Evolutionary conservation across 176 grass and related monocot genomes (phyloP).

Genomic region (sorghum (Sorghum bicolor)): Sorghum_bicolor_NCBIv3 NC_012877.2:58209501-58210000

Average conservation of each 20-base stretch:
- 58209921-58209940: too few species aligned
- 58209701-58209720: too few species aligned
- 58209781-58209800: too few species aligned
- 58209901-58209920: constrained; percentile 19
- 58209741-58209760: too few species aligned
- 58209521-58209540: neutral
- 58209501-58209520: neutral
- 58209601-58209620: neutral
- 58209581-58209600: constrained; percentile 16
- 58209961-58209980: constrained; percentile 22
- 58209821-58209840: too few species aligned
- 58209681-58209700: too few species aligned
- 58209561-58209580: neutral
- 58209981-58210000: neutral
- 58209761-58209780: too few species aligned
- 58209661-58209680: too few species aligned
- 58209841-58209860: too few species aligned
- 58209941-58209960: neutral
- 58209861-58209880: neutral
- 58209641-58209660: too few species aligned
- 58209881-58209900: constrained; percentile 6
- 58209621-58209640: neutral
- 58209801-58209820: too few species aligned
- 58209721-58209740: too few species aligned
- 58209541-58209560: neutral